phyloP scores from a whole-genome alignment of 75 land plant genomes.

The Selaginella moellendorffii region DNA sequence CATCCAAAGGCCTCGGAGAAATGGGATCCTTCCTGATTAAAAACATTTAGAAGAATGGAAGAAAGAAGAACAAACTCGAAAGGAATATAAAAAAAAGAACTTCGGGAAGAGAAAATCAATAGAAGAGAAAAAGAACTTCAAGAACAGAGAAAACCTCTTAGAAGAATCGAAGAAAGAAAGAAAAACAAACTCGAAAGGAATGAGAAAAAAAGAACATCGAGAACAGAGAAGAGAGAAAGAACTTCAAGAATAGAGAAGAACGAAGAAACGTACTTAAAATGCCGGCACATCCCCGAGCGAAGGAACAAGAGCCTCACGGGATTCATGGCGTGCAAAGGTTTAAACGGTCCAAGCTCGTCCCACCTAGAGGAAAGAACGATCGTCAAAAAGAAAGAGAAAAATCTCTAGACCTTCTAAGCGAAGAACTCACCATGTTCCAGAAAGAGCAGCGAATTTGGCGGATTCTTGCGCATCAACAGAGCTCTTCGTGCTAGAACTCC shows the following conservation, averaged over 20 bases:
- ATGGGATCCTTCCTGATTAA: constrained; percentile 53
- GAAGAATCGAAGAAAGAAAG: no score
- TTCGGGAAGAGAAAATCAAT: constrained; percentile 57
- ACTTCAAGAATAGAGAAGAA: no score
- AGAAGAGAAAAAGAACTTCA: no score
- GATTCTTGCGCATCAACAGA: constrained; percentile 19
- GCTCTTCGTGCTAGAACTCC: not conserved
- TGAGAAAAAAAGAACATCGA: no score
- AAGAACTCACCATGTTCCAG: constrained; percentile 17
- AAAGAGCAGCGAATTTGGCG: constrained; percentile 26
- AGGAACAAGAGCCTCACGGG: constrained; percentile 74
- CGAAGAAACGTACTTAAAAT: constrained; percentile 41
- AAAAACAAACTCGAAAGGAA: no score
- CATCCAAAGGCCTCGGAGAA: constrained; percentile 65
- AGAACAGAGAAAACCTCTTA: no score
- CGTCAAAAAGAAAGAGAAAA: not conserved
- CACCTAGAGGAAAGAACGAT: constrained; percentile 36
- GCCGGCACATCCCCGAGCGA: constrained; percentile 66
- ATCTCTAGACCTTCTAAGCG: not conserved
- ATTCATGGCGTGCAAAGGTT: constrained; percentile 77
- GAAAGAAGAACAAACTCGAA: constrained; percentile 33
- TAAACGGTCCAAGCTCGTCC: constrained; percentile 80
- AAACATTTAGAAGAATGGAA: not conserved
- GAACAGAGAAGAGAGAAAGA: no score
- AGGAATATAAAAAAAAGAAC: constrained; percentile 63